Base-by-base conservation (phyloP, 306 rosid species). In the Mimosa pudica region DNA sequence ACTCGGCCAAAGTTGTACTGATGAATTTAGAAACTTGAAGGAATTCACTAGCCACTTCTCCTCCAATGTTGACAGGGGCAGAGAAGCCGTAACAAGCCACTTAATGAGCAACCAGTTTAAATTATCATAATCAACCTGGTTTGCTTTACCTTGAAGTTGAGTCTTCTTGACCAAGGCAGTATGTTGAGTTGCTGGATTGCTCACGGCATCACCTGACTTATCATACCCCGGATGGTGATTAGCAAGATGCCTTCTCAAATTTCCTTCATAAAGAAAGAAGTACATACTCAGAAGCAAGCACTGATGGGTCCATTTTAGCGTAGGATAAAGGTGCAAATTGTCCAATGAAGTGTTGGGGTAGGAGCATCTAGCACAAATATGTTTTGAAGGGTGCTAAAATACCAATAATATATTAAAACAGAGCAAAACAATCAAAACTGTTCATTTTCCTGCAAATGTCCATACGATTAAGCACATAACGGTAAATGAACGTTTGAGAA, bases 221-320 rank as follows among this genome's bases (percentile, higher is more conserved):
- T 96, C 98, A 54, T 96, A 96, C 12, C 94, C 98, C 0, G 97
- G 99, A 82, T 96, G 99, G 72, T 97, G 98, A 86, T 91, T 90
- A 81, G 88, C 89, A 46, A 96, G 94, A 81, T 96, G 99, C 87
- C 94, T 87, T 76, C 98, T 97, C 88, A 96, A 82, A 88, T 96
- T 96, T 18, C 99, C 99, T 93, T 80, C 84, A 82, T 30, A 57
- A 35, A 86, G 49, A 82, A 76, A 76, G 63, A 65, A 79, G 74
- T 55, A 24, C 45, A 61, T 44, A 61, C 49, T 12, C 73, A 77
- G 44, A 82, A 47, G 52, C 33, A 58, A 74, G 63, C 10, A 35
- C 44, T 61, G 20, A 38, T 38, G 20, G 71, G 65, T 32, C 38
- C 41, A 55, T 36, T 10, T 12, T 70, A 55, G 45, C 5, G 42